Evolutionary conservation across 306 rosid species (phyloP).

Genomic region (Senna tora): DNA sequence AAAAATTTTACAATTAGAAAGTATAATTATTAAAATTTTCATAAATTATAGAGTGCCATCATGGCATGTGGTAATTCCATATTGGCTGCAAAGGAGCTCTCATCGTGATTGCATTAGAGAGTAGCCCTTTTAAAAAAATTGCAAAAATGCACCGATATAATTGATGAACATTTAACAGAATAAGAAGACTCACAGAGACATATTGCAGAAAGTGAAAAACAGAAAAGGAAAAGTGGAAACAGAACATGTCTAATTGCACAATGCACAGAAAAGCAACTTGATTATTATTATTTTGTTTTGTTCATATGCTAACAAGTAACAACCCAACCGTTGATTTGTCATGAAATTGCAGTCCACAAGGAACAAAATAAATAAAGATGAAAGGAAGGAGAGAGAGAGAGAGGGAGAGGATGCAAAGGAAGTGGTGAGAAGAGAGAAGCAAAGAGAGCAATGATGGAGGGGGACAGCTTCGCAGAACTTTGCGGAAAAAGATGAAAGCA

Average conservation of each 20-base stretch:
- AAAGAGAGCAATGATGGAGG: not conserved
- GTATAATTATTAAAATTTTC: too few species aligned
- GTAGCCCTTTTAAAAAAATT: too few species aligned
- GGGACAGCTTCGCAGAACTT: not conserved
- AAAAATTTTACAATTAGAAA: too few species aligned
- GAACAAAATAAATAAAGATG: not conserved
- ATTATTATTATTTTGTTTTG: not conserved
- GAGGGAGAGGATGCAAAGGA: not conserved
- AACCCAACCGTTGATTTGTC: slow-evolving; percentile 6
- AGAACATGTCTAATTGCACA: not conserved
- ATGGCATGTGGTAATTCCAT: too few species aligned
- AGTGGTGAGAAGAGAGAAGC: not conserved
- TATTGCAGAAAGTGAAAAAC: not conserved
- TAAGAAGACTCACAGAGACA: not conserved
- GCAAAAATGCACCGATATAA: not conserved
- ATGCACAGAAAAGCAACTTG: not conserved
- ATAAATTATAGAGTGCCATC: too few species aligned
- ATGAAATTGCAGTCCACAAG: not conserved
- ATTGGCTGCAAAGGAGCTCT: too few species aligned
- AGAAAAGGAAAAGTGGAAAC: not conserved
- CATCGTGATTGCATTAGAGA: too few species aligned
- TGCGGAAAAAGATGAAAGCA: not conserved
- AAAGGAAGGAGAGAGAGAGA: too few species aligned
- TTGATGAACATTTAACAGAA: not conserved
- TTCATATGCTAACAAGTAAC: not conserved